Evolutionary conservation across 768 basidiomycete genomes (phyloP).

Genomic region (Dendrothele bispora): DNA sequence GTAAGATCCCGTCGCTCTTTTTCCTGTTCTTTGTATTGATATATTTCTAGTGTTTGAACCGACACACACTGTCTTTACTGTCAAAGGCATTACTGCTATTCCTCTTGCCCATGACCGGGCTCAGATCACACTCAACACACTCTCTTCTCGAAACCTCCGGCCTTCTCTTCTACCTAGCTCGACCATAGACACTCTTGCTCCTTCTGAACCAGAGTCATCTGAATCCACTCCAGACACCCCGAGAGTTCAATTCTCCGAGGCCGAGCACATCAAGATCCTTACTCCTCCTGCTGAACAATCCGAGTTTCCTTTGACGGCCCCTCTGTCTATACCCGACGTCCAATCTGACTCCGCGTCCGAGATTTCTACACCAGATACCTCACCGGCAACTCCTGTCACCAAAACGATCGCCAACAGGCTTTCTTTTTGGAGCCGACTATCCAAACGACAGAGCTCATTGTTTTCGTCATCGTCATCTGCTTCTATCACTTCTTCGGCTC

Average conservation of each 20-base stretch:
- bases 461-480: conserved; percentile 15
- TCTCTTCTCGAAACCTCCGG: conserved; percentile 53
- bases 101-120: conserved; percentile 72
- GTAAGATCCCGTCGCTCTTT: conserved; percentile 42
- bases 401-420: conserved; percentile 64
- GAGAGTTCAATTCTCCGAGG: conserved; percentile 56
- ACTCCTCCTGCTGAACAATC: conserved; percentile 28
- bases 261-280: conserved; percentile 45
- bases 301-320: neutral
- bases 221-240: conserved; percentile 20
- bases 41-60: conserved; percentile 55
- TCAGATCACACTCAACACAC: conserved; percentile 44
- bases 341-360: conserved; percentile 40
- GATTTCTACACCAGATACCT: conserved; percentile 51
- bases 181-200: conserved; percentile 20
- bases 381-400: conserved; percentile 52
- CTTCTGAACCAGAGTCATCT: conserved; percentile 8
- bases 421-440: conserved; percentile 73
- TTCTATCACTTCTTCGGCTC: conserved; percentile 8
- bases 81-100: conserved; percentile 70
- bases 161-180: conserved; percentile 38
- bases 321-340: conserved; percentile 4
- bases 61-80: conserved; percentile 58
- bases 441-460: conserved; percentile 44
- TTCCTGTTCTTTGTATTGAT: neutral